Base-by-base conservation (phyloP, 352 stramenopile genomes). In the Phytophthora chlamydospora region DNA sequence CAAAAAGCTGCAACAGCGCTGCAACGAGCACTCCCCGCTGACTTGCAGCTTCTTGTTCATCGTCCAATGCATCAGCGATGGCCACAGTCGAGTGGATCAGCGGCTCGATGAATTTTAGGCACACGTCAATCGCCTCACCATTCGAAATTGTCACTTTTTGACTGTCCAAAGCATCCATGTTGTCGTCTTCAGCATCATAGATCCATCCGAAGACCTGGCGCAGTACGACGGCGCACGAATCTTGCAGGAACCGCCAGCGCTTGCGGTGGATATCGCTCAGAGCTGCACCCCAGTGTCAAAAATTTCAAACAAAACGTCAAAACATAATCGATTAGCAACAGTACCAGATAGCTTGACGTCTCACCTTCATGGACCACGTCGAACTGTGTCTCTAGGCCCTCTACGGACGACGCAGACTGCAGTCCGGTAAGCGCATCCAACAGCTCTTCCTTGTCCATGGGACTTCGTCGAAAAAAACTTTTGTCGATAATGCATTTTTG, bases 171-270 rank as follows among this genome's bases (percentile, higher is more conserved):
- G 44, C 41, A 14, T 40, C 35, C 2, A 54, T 41, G 3, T 35
- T 32, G 33, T 71, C 54, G 29, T 58, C 16, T 2, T 67, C 46
- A 9, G 12, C 3, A 51, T 27, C 46, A 50, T 62, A 14, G 32
- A 50, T 48, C 33, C 71, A 4, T 0, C n/a, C 11, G 11, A 68
- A 64, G 41, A 75, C 47, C 19, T 59, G 62, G 5, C 66, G 71
- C n/a, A 89, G 45, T 32, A 91, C 78, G 10, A 65, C 61, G 1
- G 75, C 72, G 52, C 85, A 83, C 11, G 78, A 59, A 62, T 90
- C 81, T 66, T 91, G 82, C 21, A 91, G 58, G 52, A 93, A 90
- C 29, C 69, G 69, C 51, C 81, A 90, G 34, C 76, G 75, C 53
- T 93, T 93, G 36, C 80, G 76, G 6, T 63, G 13, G 27, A 93